Conservation (phyloP, 768 basidiomycete species). For the Leccinum olivaceopallidum region DNA sequence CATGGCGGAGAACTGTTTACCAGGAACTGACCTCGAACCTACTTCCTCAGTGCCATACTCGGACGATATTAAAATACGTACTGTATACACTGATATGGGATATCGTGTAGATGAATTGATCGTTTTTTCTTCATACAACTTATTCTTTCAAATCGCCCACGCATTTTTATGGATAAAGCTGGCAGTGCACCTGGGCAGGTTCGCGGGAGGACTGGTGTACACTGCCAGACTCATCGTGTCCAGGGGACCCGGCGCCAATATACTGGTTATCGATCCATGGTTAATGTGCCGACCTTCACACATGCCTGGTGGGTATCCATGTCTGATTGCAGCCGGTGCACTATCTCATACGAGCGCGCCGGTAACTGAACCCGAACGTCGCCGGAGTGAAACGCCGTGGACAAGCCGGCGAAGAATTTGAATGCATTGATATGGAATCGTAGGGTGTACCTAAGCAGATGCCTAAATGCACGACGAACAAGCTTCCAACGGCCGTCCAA, state of each 20-base stretch:
- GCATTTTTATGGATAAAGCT: neutral
- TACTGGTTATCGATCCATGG: neutral
- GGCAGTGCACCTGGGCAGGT: conserved; percentile 6
- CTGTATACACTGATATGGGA: neutral
- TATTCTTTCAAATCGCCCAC: neutral
- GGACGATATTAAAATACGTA: neutral
- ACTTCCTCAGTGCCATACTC: neutral
- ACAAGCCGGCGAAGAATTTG: neutral
- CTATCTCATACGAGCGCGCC: neutral
- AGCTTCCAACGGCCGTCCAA: neutral
- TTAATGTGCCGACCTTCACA: neutral
- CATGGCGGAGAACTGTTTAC: neutral
- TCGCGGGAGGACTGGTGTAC: conserved; percentile 17
- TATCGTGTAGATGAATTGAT: conserved; percentile 1
- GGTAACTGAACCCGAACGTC: neutral
- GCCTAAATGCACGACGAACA: neutral
- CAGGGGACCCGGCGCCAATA: too few species aligned
- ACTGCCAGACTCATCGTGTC: neutral
- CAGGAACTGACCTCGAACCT: neutral
- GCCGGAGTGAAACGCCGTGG: neutral
- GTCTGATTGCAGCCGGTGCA: neutral
- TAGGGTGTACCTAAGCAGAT: neutral
- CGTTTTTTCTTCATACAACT: neutral
- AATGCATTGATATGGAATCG: neutral
- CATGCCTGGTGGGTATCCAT: neutral